Percentiles rank a stretch among this genome's conserved stretches.
Conservation (phyloP, 805 yeast species). For the Starmerella floris region DNA sequence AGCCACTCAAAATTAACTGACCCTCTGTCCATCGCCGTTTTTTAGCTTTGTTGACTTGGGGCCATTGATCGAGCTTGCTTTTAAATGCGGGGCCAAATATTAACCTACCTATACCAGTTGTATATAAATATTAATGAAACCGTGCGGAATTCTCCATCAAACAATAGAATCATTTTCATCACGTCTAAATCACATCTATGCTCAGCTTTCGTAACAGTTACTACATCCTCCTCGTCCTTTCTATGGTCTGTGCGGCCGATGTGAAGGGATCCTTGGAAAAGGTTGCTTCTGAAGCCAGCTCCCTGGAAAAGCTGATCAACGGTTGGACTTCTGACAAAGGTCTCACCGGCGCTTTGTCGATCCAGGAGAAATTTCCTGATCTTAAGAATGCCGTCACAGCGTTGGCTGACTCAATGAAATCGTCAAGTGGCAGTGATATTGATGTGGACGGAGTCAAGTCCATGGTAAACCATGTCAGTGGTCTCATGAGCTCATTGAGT, state of each 20-base stretch:
- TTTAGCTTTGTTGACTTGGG: too few species aligned
- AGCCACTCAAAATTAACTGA: too few species aligned
- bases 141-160: too few species aligned
- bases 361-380: constrained; percentile 22
- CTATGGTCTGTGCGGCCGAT: not conserved
- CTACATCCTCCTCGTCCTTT: not conserved
- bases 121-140: too few species aligned
- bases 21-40: too few species aligned
- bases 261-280: not conserved
- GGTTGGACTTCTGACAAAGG: constrained; percentile 2
- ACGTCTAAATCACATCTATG: too few species aligned
- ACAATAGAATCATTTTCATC: too few species aligned
- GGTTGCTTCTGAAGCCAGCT: not conserved
- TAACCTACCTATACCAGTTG: too few species aligned
- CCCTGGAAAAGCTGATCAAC: not conserved
- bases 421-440: constrained; percentile 12
- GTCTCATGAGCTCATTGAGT: constrained; percentile 19
- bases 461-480: constrained; percentile 14
- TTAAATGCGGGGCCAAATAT: too few species aligned
- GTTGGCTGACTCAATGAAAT: constrained; percentile 11
- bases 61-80: too few species aligned
- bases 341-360: constrained; percentile 23
- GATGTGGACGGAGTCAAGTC: constrained; percentile 8
- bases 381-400: constrained; percentile 17
- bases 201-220: too few species aligned